Base-by-base conservation (phyloP, 805 yeast species). In the Candida pini region DNA sequence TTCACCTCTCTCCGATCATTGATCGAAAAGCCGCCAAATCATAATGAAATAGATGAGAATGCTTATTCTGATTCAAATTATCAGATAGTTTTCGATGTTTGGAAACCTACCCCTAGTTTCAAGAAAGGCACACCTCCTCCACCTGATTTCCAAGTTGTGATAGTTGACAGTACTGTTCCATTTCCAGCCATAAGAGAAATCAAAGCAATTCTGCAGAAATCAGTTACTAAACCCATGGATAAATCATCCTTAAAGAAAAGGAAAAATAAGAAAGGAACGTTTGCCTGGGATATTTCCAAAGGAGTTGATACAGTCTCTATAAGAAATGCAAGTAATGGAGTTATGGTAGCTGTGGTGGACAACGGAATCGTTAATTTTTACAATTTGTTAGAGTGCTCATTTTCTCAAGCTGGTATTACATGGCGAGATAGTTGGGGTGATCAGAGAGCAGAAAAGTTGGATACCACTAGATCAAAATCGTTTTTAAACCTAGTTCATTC, bases 51-150 rank as follows among this genome's bases (percentile, higher is more conserved):
- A 8, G 12, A 23, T 2, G 33, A 30, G 18, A 27, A 36, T 39
- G 43, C 10, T n/a, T 17, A 17, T 55, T 48, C 37, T 43, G 55
- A 3, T 43, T 39, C 33, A 48, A 51, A 27, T 45, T 51, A 39
- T 25, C 36, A 51, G 5, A 59, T 81, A 3, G 63, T 73, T 0
- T 88, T 66, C 47, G 68, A 81, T 48, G 83, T 85, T 3, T 89
- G 96, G 96, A 87, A 84, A 53, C 97, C 97, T 2, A 63, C 69
- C 2, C 69, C 83, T 0, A 58, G 64, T 3, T 89, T 83, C 62
- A 78, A 78, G 39, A 87, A 87, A 47, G 77, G 75, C 22, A 48
- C 52, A 16, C 94, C 95, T 1, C 77, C 81, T 0, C 30, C 50
- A 3, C 95, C 96, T 1, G 89, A 89, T 54, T 89, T 73, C 53